These are phyloP conservation scores for Tolypocladium cylindrosporum DNA, from an alignment of 2,329 filamentous ascomycete species.

Conservation along the genomic window DNA sequence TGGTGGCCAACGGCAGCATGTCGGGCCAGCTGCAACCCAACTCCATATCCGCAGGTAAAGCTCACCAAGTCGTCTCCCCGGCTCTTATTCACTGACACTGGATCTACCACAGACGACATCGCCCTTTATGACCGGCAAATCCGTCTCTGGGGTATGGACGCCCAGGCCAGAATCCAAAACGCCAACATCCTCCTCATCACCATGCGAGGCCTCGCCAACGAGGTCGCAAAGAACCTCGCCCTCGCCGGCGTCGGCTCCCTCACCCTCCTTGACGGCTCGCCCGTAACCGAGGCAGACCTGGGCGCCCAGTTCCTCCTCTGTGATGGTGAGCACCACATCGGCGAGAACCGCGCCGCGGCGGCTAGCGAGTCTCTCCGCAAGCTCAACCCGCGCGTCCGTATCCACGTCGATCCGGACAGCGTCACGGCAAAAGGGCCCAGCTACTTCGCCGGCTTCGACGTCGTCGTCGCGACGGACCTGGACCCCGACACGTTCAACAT, in stretches of 20 bases:
- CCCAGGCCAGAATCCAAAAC: constrained; percentile 83
- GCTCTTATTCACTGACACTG: not conserved
- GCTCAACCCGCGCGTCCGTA: constrained; percentile 79
- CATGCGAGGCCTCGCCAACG: constrained; percentile 79
- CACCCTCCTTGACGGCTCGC: constrained; percentile 73
- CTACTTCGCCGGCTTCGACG: constrained; percentile 72
- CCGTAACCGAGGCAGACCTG: constrained; percentile 69
- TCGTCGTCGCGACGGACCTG: constrained; percentile 85
- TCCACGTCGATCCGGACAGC: constrained; percentile 59
- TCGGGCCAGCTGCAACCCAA: constrained; percentile 9
- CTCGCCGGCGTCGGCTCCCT: constrained; percentile 85
- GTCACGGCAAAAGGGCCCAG: constrained; percentile 57
- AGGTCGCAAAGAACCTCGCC: constrained; percentile 95
- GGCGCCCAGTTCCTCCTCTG: constrained; percentile 75
- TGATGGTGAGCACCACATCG: constrained; percentile 52
- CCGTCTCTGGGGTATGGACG: constrained; percentile 90
- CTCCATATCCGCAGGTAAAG: constrained; percentile 24
- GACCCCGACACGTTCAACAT: constrained; percentile 62
- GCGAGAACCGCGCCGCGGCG: constrained; percentile 76
- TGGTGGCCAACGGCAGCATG: constrained; percentile 18
- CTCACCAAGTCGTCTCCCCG: not conserved
- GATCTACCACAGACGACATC: constrained; percentile 63
- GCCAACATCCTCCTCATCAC: constrained; percentile 86
- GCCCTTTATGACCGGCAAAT: constrained; percentile 97
- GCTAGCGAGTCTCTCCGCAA: constrained; percentile 68